These are phyloP conservation scores for Apiosordaria backusii DNA, from an alignment of 495 filamentous ascomycete genomes.

Conservation along the genomic window DNA sequence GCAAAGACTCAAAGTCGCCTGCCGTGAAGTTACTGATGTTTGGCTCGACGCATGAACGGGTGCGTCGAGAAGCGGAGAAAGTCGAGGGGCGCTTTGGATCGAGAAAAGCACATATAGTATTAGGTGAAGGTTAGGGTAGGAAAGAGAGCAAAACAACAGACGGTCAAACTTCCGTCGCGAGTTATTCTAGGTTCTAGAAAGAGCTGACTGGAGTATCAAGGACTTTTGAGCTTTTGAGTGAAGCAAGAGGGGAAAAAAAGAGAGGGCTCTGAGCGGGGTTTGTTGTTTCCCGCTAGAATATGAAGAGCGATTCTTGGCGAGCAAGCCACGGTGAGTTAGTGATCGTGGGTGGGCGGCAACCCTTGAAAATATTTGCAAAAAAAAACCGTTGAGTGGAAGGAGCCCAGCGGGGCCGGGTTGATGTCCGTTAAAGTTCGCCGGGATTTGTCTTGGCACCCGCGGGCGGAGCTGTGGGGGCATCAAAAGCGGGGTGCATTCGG, in stretches of 20 bases:
- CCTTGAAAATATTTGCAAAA: background rate
- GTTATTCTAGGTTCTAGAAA: background rate
- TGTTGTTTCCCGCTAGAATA: background rate
- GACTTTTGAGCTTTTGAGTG: background rate
- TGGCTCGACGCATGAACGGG: constrained; percentile 32
- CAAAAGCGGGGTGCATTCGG: background rate
- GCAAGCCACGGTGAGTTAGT: background rate
- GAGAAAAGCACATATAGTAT: constrained; percentile 24
- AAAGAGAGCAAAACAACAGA: background rate
- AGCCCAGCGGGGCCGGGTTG: background rate
- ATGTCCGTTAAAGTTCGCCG: background rate
- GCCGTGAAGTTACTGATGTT: constrained; percentile 35
- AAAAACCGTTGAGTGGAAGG: background rate
- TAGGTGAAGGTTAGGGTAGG: background rate
- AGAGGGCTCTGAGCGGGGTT: background rate
- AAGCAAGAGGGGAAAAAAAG: background rate
- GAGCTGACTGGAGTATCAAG: background rate
- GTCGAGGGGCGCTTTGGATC: constrained; percentile 17
- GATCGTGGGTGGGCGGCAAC: background rate
- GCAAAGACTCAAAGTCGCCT: constrained; percentile 62
- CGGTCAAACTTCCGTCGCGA: background rate
- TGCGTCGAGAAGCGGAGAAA: constrained; percentile 27
- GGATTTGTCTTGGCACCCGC: background rate
- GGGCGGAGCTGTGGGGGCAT: background rate
- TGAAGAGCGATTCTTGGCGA: background rate